Percentiles rank a stretch among this genome's conserved stretches.
Evolutionary conservation across 768 basidiomycete genomes (phyloP).

Genomic region (Leccinellum rugosiceps): DNA sequence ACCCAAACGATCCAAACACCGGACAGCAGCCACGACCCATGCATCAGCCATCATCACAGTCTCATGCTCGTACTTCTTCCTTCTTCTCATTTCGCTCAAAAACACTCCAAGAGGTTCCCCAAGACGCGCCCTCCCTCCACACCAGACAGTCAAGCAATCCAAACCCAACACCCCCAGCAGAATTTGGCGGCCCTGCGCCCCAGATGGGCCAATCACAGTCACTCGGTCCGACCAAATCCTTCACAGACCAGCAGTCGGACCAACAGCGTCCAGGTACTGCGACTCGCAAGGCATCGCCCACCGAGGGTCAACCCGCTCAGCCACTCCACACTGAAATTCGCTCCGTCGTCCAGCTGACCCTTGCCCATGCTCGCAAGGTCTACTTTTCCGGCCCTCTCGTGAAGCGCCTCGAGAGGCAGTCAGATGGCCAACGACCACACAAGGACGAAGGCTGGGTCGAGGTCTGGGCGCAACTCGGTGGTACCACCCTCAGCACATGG

Average conservation of each 20-base stretch:
- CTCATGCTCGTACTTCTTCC: conserved; percentile 57
- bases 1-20: conserved; percentile 10
- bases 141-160: conserved; percentile 16
- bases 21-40: conserved; percentile 27
- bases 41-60: conserved; percentile 17
- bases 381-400: conserved; percentile 86
- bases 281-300: conserved; percentile 19
- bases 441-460: conserved; percentile 81
- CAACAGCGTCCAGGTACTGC: conserved; percentile 17
- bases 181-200: conserved; percentile 23
- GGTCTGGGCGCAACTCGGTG: conserved; percentile 88
- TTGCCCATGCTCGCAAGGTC: conserved; percentile 78
- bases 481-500: conserved; percentile 88
- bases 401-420: conserved; percentile 70
- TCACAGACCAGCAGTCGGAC: conserved; percentile 21
- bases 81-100: conserved; percentile 61
- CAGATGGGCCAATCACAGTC: conserved; percentile 34
- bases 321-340: conserved; percentile 79
- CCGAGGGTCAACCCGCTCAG: conserved; percentile 18
- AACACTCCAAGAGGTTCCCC: conserved; percentile 24
- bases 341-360: conserved; percentile 69
- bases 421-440: conserved; percentile 65
- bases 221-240: conserved; percentile 26
- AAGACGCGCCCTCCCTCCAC: conserved; percentile 10
- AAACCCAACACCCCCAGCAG: conserved; percentile 8